Conservation (phyloP, 176 grass and related monocot species). For the Bolboschoenus planiculmis region DNA sequence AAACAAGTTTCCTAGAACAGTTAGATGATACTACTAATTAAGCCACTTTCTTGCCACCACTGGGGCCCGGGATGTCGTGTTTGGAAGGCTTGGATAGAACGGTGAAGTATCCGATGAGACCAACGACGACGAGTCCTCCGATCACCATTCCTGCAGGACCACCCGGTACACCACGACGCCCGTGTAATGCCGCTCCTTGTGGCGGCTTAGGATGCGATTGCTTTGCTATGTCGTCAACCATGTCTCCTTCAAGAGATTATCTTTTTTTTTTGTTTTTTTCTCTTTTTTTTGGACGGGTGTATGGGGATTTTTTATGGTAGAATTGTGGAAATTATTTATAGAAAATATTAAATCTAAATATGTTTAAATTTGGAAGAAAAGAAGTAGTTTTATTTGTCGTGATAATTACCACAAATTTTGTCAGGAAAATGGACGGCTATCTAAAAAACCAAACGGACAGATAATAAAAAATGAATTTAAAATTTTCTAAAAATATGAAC, state of each 20-base stretch:
- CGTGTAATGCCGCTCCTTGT: conserved; percentile 14
- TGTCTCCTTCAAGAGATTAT: background rate
- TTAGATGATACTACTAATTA: background rate
- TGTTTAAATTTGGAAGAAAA: conserved; percentile 12
- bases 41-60: background rate
- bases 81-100: background rate
- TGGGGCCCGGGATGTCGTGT: background rate
- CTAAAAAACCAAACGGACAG: background rate
- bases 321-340: background rate
- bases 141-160: background rate
- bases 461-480: background rate
- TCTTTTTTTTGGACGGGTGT: background rate
- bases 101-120: conserved; percentile 8
- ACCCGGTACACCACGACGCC: background rate
- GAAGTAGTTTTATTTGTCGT: background rate
- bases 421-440: background rate
- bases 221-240: background rate
- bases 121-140: conserved; percentile 1
- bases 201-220: conserved; percentile 1
- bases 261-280: background rate
- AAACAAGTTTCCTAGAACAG: background rate
- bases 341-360: background rate
- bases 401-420: background rate
- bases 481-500: conserved; percentile 9
- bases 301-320: background rate